A percentile compares a stretch with the other conserved stretches of the same genome.
These are phyloP conservation scores for Trichopus zeylanicus DNA, from an alignment of 116 monocot species.

Conservation along the genomic window DNA sequence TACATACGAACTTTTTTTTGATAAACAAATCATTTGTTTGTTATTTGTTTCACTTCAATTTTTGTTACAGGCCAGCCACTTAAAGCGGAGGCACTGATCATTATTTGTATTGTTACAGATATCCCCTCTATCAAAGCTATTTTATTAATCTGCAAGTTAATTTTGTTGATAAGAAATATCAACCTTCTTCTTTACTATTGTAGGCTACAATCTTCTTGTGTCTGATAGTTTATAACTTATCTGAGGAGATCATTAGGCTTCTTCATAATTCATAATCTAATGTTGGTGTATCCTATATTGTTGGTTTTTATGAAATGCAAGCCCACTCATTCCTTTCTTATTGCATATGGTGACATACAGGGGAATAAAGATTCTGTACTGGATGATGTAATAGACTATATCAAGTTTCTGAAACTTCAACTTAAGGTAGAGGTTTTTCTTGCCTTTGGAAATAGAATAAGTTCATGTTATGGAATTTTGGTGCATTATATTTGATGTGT, in stretches of 20 bases:
- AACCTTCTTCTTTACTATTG: neutral
- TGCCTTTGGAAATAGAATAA: neutral
- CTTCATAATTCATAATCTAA: neutral
- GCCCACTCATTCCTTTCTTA: neutral
- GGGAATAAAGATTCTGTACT: constrained; percentile 24
- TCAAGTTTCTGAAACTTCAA: constrained; percentile 47
- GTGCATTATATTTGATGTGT: neutral
- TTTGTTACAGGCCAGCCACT: neutral
- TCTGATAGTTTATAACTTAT: neutral
- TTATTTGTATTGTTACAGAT: too few relatives aligned
- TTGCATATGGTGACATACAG: constrained; percentile 7
- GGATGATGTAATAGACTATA: constrained; percentile 41
- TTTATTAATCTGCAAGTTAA: neutral
- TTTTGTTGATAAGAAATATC: too few relatives aligned
- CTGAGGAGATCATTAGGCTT: neutral
- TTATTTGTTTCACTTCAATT: neutral
- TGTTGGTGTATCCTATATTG: neutral
- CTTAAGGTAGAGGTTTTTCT: constrained; percentile 18
- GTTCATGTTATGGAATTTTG: neutral
- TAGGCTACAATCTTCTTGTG: neutral
- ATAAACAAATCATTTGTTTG: neutral
- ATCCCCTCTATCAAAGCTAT: neutral
- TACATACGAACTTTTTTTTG: too few relatives aligned
- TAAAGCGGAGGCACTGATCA: neutral
- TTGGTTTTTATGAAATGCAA: neutral